These are phyloP conservation scores for Porogramme epimiltina DNA, from an alignment of 1,284 basidiomycete species.

Conservation along the genomic window DNA sequence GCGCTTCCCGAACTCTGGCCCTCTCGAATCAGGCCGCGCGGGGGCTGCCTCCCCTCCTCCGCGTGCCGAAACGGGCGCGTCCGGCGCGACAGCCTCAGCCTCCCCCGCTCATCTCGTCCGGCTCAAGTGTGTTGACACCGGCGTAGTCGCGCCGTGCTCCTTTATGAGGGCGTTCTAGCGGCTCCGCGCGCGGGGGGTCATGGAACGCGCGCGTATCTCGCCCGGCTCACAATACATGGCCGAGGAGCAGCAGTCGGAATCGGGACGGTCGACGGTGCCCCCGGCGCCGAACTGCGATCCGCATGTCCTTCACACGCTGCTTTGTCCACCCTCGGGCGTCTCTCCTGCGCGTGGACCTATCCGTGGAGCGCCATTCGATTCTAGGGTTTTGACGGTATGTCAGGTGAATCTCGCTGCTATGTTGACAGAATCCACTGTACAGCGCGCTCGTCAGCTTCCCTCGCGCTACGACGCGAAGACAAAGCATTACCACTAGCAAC, in stretches of 20 bases:
- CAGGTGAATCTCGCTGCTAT: too few relatives aligned
- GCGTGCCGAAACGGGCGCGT: slow-evolving; percentile 30
- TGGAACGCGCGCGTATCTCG: neutral
- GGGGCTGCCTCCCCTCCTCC: slow-evolving; percentile 29
- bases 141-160: slow-evolving; percentile 20
- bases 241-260: neutral
- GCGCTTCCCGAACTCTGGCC: slow-evolving; percentile 17
- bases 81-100: slow-evolving; percentile 14
- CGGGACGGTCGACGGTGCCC: too few relatives aligned
- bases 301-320: too few relatives aligned
- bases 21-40: neutral
- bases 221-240: slow-evolving; percentile 7
- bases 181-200: neutral
- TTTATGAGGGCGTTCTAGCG: slow-evolving; percentile 19
- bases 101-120: neutral
- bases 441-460: too few relatives aligned
- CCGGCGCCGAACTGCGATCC: too few relatives aligned
- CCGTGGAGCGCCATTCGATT: too few relatives aligned
- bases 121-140: slow-evolving; percentile 13
- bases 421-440: too few relatives aligned
- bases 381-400: too few relatives aligned
- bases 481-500: too few relatives aligned
- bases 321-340: too few relatives aligned
- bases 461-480: too few relatives aligned
- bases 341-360: neutral